Base-by-base conservation (phyloP, 1,284 basidiomycete genomes). In the Wolfiporia cocos region DNA sequence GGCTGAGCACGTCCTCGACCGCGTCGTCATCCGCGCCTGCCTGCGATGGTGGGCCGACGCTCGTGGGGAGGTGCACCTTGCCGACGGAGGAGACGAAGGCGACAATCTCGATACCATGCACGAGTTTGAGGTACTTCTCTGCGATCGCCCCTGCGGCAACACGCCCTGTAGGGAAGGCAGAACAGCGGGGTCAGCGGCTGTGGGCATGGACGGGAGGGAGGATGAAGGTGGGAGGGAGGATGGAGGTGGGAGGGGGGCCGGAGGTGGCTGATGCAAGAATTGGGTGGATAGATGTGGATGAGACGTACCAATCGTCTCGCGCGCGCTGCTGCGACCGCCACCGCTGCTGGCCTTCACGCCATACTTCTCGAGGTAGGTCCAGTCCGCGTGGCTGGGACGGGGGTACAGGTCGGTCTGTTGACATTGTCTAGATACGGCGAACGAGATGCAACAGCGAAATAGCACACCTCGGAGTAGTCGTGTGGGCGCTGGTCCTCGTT, bases 401-500 rank as follows among this genome's bases (percentile, higher is more conserved):
- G 96, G 96, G 71, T 92, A 99, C 44, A 93, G 72, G 62, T 99
- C 95, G 1, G 95, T 99, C 70, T 54, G 30, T 4, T 12, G 26
- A 7, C 23, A 14, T 11, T 20, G 7, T 26, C 9, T 37, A 32
- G 19, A 23, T 11, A 41, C 3, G 21, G 17, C 22, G 31, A 32
- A 11, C n/a, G 7, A 37, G 23, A 28, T 37, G 24, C 5, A n/a
- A 24, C 21, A 10, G 7, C 12, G 26, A 24, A 17, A 24, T n/a
- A 22, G 19, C 14, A 22, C 37, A 53, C 53, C 51, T 98, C 96
- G 54, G 92, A 86, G 70, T 99, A 99, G 67, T 99, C 96, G 62
- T 98, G 87, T 17, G 96, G 96, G 34, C 96, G 78, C 61, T 99
- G 96, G 65, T 99, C 96, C 68, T 98, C 93, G 68, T 99, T 99